Conservation (phyloP, 1,284 basidiomycete species). For the Earliella scabrosa region DNA sequence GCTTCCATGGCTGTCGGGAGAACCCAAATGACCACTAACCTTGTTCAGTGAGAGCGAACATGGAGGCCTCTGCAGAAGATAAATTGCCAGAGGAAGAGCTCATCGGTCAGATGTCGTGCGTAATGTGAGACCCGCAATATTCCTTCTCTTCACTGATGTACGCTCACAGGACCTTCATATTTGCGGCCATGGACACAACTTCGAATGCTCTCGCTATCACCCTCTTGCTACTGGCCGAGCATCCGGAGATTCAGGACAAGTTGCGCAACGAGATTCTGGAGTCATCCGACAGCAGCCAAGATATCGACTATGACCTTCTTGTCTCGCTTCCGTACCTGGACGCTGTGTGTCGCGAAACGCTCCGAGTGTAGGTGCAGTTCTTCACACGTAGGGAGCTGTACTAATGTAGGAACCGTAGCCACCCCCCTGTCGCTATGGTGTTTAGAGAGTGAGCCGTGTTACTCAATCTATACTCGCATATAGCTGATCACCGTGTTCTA, state of each 20-base stretch:
- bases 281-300: conserved; percentile 20
- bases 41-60: conserved; percentile 25
- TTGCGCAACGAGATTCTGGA: conserved; percentile 21
- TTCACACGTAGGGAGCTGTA: no score
- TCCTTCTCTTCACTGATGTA: not conserved
- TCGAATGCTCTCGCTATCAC: conserved; percentile 29
- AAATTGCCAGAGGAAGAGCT: conserved; percentile 29
- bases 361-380: not conserved
- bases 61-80: conserved; percentile 23
- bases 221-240: conserved; percentile 26
- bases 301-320: conserved; percentile 32
- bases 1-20: not conserved
- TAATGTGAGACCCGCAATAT: no score
- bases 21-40: no score
- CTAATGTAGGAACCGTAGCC: no score
- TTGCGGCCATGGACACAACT: conserved; percentile 31
- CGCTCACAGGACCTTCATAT: conserved; percentile 22
- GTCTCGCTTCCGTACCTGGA: conserved; percentile 35
- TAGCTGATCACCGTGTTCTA: not conserved
- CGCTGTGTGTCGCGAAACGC: conserved; percentile 24
- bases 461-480: not conserved
- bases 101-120: conserved; percentile 30
- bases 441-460: conserved; percentile 21
- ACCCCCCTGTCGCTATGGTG: conserved; percentile 14
- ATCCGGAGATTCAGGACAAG: conserved; percentile 3